These are phyloP conservation scores for Barnettozyma vustinii DNA, from an alignment of 805 yeast genomes.

Conservation along the genomic window DNA sequence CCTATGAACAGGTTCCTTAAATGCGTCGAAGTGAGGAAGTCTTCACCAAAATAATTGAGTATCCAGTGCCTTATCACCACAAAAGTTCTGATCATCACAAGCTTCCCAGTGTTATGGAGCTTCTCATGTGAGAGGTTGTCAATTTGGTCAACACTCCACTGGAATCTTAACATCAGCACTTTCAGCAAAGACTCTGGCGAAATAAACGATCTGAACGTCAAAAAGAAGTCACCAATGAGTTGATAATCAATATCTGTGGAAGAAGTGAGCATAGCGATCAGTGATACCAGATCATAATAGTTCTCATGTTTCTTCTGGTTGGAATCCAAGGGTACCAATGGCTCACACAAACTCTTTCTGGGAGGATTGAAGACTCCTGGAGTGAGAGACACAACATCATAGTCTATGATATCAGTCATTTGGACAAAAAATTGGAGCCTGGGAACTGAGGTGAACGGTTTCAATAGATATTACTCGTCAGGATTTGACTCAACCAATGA, in stretches of 20 bases:
- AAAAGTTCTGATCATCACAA: conserved; percentile 74
- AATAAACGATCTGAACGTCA: conserved; percentile 72
- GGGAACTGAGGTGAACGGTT: not conserved
- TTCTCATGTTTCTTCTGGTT: not conserved
- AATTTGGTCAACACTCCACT: conserved; percentile 58
- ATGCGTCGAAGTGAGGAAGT: conserved; percentile 53
- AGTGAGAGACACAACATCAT: not conserved
- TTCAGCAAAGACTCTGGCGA: conserved; percentile 53
- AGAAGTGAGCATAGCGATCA: conserved; percentile 20
- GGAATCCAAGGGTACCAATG: not conserved
- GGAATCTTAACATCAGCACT: conserved; percentile 56
- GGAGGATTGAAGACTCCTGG: conserved; percentile 7
- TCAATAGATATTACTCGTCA: not conserved
- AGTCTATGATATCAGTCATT: conserved; percentile 10
- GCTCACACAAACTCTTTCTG: conserved; percentile 1
- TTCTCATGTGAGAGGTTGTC: conserved; percentile 22
- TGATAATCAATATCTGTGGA: conserved; percentile 55
- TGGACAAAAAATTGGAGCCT: not conserved
- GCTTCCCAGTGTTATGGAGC: conserved; percentile 48
- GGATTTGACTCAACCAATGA: no score
- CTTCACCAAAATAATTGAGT: conserved; percentile 80
- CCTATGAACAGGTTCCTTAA: conserved; percentile 40
- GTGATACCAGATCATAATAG: conserved; percentile 8
- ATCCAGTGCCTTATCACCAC: conserved; percentile 89
- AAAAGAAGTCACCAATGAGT: conserved; percentile 77